Percentiles rank a stretch among this genome's conserved stretches.
phyloP scores from a whole-genome alignment of 768 basidiomycete genomes.

The Auricularia sp. region DNA sequence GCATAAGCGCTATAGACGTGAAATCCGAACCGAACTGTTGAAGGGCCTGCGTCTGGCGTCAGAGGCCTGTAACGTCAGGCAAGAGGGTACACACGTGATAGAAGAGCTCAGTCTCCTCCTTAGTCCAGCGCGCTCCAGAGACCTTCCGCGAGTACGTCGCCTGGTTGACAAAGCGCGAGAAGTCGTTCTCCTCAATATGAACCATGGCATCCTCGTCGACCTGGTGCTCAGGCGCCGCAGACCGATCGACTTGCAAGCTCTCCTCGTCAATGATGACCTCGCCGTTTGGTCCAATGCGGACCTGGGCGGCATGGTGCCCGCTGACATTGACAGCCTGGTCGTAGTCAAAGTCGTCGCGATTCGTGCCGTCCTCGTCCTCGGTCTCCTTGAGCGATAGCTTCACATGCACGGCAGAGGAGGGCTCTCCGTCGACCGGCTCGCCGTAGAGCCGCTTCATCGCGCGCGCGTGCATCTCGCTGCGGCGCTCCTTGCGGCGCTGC shows the following conservation, averaged over 20 bases:
- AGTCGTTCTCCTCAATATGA: conserved; percentile 73
- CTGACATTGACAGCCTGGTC: conserved; percentile 51
- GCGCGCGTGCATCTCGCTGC: conserved; percentile 6
- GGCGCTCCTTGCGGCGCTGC: conserved; percentile 4
- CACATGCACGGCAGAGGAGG: neutral
- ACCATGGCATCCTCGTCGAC: conserved; percentile 51
- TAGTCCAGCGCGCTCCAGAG: conserved; percentile 78
- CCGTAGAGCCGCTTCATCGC: conserved; percentile 10
- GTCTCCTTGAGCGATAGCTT: conserved; percentile 5
- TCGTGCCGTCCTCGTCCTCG: conserved; percentile 31
- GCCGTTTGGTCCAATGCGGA: conserved; percentile 79
- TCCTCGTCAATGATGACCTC: conserved; percentile 82
- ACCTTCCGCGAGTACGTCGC: conserved; percentile 70
- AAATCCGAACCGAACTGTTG: conserved; percentile 88
- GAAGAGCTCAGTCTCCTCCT: conserved; percentile 83
- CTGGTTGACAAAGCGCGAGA: conserved; percentile 78
- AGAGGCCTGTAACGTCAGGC: neutral
- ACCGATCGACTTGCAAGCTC: conserved; percentile 68
- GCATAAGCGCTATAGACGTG: conserved; percentile 76
- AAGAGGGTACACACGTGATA: conserved; percentile 50
- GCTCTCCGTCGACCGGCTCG: neutral
- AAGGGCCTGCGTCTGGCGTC: conserved; percentile 46
- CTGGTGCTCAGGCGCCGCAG: conserved; percentile 35
- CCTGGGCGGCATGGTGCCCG: conserved; percentile 65
- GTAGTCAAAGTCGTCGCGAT: conserved; percentile 55